These are phyloP conservation scores for Dendrobium catenatum DNA, from an alignment of 106 monocot genomes.

Conservation along the genomic window DNA sequence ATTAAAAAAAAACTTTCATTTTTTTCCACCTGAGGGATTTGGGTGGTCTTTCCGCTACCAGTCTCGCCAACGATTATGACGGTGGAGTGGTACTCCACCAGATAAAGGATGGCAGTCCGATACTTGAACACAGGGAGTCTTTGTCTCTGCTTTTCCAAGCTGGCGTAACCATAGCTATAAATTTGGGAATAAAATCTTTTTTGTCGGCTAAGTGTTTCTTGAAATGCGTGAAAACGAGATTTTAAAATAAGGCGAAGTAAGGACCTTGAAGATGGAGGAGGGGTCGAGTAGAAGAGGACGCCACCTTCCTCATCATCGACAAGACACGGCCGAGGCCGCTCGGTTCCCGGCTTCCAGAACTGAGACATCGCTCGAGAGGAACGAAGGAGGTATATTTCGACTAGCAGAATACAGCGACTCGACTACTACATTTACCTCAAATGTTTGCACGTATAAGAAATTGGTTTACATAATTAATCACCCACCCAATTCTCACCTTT, in stretches of 20 bases:
- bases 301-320: conserved; percentile 96
- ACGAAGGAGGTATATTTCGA: background rate
- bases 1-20: too few species aligned
- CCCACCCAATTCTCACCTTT: too few species aligned
- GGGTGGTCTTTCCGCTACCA: conserved; percentile 95
- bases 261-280: conserved; percentile 13
- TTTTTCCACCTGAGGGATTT: conserved; percentile 98
- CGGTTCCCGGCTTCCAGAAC: conserved; percentile 89
- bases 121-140: conserved; percentile 81
- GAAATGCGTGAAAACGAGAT: background rate
- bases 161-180: conserved; percentile 47
- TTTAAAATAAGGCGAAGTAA: background rate
- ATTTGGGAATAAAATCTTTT: background rate
- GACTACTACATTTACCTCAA: too few species aligned
- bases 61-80: conserved; percentile 92
- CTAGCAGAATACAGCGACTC: too few species aligned
- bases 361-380: conserved; percentile 32
- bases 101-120: conserved; percentile 61
- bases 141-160: conserved; percentile 79
- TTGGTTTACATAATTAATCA: too few species aligned
- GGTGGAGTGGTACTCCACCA: conserved; percentile 86
- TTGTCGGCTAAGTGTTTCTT: background rate
- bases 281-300: conserved; percentile 62
- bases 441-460: too few species aligned
- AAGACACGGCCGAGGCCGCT: conserved; percentile 38